These are phyloP conservation scores for Harrya chromipes DNA, from an alignment of 768 basidiomycete species.

Conservation along the genomic window DNA sequence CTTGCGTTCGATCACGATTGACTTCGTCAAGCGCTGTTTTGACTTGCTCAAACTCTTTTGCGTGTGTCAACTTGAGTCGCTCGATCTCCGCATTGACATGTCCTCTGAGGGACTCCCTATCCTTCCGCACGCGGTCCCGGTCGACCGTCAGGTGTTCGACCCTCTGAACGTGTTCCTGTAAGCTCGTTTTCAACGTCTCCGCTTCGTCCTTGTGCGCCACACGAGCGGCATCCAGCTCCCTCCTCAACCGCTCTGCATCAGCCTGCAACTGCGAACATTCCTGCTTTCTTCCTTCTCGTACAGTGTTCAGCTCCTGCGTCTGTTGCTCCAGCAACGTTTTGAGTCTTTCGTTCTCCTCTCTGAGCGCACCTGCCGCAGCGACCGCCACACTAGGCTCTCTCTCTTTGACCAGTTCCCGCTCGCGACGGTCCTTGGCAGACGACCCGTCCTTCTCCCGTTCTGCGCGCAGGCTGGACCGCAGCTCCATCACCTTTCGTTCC, in stretches of 20 bases:
- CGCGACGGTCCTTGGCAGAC: conserved; percentile 13
- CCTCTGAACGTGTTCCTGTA: conserved; percentile 20
- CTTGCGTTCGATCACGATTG: conserved; percentile 16
- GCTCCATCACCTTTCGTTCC: conserved; percentile 21
- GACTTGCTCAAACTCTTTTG: conserved; percentile 15
- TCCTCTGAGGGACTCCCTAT: conserved; percentile 16
- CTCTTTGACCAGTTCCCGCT: conserved; percentile 18
- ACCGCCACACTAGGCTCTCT: background rate
- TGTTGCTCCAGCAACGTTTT: conserved; percentile 20
- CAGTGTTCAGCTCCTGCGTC: conserved; percentile 10
- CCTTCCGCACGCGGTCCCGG: conserved; percentile 25
- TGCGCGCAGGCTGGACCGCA: conserved; percentile 8
- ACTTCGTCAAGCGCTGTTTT: conserved; percentile 26
- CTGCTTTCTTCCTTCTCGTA: conserved; percentile 10
- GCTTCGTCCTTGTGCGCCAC: conserved; percentile 9
- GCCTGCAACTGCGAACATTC: conserved; percentile 10
- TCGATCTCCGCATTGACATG: conserved; percentile 23
- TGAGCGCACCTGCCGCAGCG: conserved; percentile 6
- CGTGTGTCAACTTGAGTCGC: conserved; percentile 12
- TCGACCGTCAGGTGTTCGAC: conserved; percentile 20
- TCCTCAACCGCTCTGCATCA: conserved; percentile 10
- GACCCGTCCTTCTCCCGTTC: conserved; percentile 19
- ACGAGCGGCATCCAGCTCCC: conserved; percentile 10
- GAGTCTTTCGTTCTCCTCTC: conserved; percentile 25
- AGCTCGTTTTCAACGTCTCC: conserved; percentile 15